These are phyloP conservation scores for Arthroderma uncinatum DNA, from an alignment of 2,329 filamentous ascomycete species.

Conservation along the genomic window DNA sequence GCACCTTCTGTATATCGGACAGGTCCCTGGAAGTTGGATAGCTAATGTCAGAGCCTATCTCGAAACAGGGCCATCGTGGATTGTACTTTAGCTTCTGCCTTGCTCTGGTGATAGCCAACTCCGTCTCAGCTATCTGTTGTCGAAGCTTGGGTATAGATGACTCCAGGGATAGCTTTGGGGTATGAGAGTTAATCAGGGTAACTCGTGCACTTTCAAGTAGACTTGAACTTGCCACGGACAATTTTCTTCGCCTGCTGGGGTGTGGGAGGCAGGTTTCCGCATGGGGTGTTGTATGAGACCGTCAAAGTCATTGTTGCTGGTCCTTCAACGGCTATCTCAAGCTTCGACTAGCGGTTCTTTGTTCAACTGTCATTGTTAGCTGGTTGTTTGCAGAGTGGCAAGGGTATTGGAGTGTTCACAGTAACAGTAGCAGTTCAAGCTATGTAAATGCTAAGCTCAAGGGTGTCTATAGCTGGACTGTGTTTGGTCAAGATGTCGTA, in stretches of 20 bases:
- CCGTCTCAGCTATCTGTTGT: conserved; percentile 29
- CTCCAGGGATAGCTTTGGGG: conserved; percentile 30
- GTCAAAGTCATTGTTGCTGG: neutral
- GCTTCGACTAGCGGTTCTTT: neutral
- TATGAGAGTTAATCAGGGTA: neutral
- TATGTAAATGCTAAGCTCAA: no score
- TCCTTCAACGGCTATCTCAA: neutral
- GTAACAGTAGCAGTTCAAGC: no score
- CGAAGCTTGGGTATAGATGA: conserved; percentile 38
- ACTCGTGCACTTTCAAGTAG: neutral
- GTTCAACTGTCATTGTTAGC: neutral
- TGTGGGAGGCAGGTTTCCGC: neutral
- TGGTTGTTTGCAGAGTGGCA: neutral
- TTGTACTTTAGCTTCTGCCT: conserved; percentile 28
- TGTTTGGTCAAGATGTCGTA: neutral
- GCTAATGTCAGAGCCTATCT: conserved; percentile 7
- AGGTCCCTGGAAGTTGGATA: conserved; percentile 5
- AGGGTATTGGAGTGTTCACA: no score
- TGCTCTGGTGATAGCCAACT: conserved; percentile 26
- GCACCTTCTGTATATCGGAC: neutral
- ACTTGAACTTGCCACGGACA: conserved; percentile 15
- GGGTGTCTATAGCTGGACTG: neutral
- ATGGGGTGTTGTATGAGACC: neutral
- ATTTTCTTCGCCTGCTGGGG: conserved; percentile 21
- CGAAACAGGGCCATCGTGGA: no score